These are phyloP conservation scores for Ganoderma meredithae DNA, from an alignment of 1,284 basidiomycete species.

Conservation along the genomic window DNA sequence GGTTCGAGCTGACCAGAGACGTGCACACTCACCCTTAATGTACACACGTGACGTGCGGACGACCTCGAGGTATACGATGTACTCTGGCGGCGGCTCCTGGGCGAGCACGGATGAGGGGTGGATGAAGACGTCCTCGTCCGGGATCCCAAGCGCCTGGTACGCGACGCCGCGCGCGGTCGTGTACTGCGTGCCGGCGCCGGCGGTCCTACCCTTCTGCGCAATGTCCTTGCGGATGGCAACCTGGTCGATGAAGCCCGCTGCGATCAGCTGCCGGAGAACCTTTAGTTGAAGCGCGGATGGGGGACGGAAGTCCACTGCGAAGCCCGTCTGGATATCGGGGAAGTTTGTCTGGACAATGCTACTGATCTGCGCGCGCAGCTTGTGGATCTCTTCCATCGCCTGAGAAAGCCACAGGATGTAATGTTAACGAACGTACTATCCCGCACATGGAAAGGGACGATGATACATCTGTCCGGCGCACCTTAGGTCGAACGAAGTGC, in stretches of 20 bases:
- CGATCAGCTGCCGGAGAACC: conserved; percentile 87
- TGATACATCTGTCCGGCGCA: conserved; percentile 42
- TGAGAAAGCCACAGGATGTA: conserved; percentile 40
- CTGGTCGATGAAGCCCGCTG: conserved; percentile 95
- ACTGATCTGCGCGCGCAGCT: conserved; percentile 91
- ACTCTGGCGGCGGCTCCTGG: conserved; percentile 82
- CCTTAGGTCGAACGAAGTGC: conserved; percentile 94
- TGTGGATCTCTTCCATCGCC: conserved; percentile 99
- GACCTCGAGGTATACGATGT: conserved; percentile 86
- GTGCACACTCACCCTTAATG: conserved; percentile 71
- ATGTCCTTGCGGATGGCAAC: conserved; percentile 93
- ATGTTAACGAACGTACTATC: neutral
- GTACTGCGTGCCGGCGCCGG: conserved; percentile 67
- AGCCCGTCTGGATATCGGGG: conserved; percentile 63
- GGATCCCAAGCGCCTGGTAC: conserved; percentile 85
- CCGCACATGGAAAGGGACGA: neutral
- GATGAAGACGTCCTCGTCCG: conserved; percentile 90
- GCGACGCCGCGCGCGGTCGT: conserved; percentile 82
- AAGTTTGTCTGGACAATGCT: conserved; percentile 82
- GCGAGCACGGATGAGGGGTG: conserved; percentile 90
- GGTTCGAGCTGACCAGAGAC: neutral
- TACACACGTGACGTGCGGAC: conserved; percentile 79
- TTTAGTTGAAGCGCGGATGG: conserved; percentile 86
- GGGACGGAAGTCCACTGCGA: conserved; percentile 69
- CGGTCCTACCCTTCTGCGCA: conserved; percentile 54